These are phyloP conservation scores for Schizonepeta tenuifolia DNA, from an alignment of 257 asterid genomes.

Conservation along the genomic window DNA sequence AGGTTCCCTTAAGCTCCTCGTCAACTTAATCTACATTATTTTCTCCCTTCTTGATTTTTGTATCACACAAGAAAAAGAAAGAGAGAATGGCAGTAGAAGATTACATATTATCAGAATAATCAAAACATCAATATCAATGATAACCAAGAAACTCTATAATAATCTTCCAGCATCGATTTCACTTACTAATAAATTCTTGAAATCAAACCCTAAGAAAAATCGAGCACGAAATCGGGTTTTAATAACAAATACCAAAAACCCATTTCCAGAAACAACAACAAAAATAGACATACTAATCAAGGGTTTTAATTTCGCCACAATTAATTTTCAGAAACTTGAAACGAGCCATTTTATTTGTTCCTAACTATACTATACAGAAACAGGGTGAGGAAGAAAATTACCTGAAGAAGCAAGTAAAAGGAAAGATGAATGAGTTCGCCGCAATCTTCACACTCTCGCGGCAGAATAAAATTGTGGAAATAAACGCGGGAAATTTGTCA, in stretches of 20 bases:
- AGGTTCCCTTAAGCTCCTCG: neutral
- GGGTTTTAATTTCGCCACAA: neutral
- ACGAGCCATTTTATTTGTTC: too few species aligned
- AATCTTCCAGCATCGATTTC: constrained; percentile 23
- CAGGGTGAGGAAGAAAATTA: neutral
- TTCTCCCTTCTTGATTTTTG: neutral
- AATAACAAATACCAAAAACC: constrained; percentile 34
- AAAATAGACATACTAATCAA: constrained; percentile 5
- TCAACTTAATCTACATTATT: constrained; percentile 14
- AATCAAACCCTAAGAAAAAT: constrained; percentile 28
- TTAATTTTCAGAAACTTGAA: neutral
- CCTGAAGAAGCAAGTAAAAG: constrained; percentile 18
- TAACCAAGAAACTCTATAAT: constrained; percentile 7
- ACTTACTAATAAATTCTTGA: constrained; percentile 8
- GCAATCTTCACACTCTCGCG: neutral
- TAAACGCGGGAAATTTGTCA: neutral
- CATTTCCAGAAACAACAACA: constrained; percentile 36
- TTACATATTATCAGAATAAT: constrained; percentile 10
- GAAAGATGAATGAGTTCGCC: neutral
- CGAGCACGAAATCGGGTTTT: constrained; percentile 33
- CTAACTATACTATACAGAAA: neutral
- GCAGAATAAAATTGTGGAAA: neutral
- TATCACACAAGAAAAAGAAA: neutral
- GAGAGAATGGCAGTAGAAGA: neutral
- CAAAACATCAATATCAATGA: neutral